Evolutionary conservation across 208 protist species (phyloP).

Genomic region (Leishmania amazonensis): DNA sequence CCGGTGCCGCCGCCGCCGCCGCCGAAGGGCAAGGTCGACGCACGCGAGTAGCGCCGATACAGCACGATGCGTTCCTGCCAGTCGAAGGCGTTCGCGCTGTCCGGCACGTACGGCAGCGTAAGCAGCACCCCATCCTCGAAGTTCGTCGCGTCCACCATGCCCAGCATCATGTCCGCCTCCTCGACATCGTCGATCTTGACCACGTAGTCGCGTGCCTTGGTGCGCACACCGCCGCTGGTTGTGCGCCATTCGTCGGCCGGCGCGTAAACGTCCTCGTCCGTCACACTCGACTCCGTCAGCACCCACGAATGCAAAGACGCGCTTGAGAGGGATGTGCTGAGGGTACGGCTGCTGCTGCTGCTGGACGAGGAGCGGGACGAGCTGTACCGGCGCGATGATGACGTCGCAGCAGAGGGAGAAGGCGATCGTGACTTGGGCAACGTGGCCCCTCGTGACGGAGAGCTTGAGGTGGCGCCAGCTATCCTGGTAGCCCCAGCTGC

Average conservation of each 20-base stretch:
- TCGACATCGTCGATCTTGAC: slow-evolving; percentile 90
- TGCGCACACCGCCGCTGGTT: slow-evolving; percentile 25
- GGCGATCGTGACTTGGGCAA: background rate
- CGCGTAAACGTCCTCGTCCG: slow-evolving; percentile 34
- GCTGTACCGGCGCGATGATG: background rate
- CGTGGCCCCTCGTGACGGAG: background rate
- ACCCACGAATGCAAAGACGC: slow-evolving; percentile 29
- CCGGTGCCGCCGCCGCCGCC: background rate
- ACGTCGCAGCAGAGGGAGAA: background rate
- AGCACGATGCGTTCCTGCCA: slow-evolving; percentile 75
- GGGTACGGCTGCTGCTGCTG: slow-evolving; percentile 4
- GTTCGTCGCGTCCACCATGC: slow-evolving; percentile 51
- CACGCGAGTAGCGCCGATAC: slow-evolving; percentile 64
- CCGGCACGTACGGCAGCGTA: slow-evolving; percentile 83
- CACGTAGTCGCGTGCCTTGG: slow-evolving; percentile 58
- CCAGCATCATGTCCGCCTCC: slow-evolving; percentile 88
- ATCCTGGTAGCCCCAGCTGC: background rate
- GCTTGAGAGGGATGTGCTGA: background rate
- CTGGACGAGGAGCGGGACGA: slow-evolving; percentile 14
- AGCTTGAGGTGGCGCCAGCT: background rate
- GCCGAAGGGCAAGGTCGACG: background rate
- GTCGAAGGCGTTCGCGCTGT: slow-evolving; percentile 60
- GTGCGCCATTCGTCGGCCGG: slow-evolving; percentile 31
- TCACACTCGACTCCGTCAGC: slow-evolving; percentile 33
- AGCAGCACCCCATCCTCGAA: slow-evolving; percentile 82